A percentile compares a stretch with the other conserved stretches of the same genome.
These are phyloP conservation scores for Fusarium avenaceum DNA, from an alignment of 2,329 filamentous ascomycete genomes.

Conservation along the genomic window DNA sequence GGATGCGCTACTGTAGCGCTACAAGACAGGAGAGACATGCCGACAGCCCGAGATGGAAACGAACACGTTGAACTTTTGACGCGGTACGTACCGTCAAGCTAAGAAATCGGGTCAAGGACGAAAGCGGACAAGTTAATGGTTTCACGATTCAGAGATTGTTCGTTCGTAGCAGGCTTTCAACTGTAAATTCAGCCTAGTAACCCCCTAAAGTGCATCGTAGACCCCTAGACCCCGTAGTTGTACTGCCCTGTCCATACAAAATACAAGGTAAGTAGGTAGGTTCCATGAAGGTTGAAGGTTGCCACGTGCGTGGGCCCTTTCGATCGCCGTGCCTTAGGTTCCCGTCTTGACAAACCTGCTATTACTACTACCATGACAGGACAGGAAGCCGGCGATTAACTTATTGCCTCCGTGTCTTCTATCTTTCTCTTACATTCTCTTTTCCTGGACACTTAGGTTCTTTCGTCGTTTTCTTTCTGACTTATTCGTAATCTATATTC, in stretches of 20 bases:
- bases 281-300: slow-evolving; percentile 31
- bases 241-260: not conserved
- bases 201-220: not conserved
- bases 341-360: slow-evolving; percentile 48
- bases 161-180: slow-evolving; percentile 1
- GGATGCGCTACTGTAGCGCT: slow-evolving; percentile 35
- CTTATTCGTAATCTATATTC: slow-evolving; percentile 22
- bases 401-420: slow-evolving; percentile 35
- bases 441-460: slow-evolving; percentile 20
- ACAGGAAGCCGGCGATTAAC: slow-evolving; percentile 42
- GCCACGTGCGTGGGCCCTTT: slow-evolving; percentile 53
- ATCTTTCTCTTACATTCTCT: slow-evolving; percentile 30
- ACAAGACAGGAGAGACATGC: slow-evolving; percentile 35
- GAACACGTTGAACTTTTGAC: slow-evolving; percentile 52
- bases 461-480: slow-evolving; percentile 23
- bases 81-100: not conserved
- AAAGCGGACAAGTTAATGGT: slow-evolving; percentile 20
- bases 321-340: slow-evolving; percentile 46
- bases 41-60: slow-evolving; percentile 46
- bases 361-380: slow-evolving; percentile 48
- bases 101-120: slow-evolving; percentile 6
- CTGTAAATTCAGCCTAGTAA: not conserved
- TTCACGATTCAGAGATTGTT: slow-evolving; percentile 18
- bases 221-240: not conserved
- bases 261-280: not conserved